Base-by-base conservation (phyloP, 768 basidiomycete species). In the Pleurotus sapidus region DNA sequence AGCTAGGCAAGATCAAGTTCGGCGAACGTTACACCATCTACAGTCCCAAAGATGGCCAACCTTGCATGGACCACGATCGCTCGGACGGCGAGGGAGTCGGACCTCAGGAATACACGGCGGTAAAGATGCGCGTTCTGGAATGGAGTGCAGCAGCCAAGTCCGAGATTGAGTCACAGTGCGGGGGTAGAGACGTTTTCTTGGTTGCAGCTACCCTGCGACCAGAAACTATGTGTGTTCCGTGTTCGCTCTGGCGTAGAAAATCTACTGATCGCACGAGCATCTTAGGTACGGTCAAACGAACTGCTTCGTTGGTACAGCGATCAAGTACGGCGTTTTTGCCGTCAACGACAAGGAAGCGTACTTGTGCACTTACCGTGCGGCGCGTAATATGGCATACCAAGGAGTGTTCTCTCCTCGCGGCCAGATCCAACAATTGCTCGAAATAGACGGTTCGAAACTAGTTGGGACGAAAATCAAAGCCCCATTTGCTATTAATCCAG, bases 41-140 rank as follows among this genome's bases (percentile, higher is more conserved):
- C 81, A 95, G 93, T 61, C 94, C 95, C 2, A 98, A 98, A 72
- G 97, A 99, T 64, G 95, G 95, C 2, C 97, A 98, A 68, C 96
- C 97, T 0, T 99, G 97, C 68, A 98, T 99, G 97, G 97, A 99
- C 72, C 97, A 99, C 75, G 97, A 99, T 71, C 89, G 97, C 57
- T 83, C 86, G 51, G 93, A 93, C 58, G 97, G 97, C 42, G 97
- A 99, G 73, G 96, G 89, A 47, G 77, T 94, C 56, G 93, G 93
- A 5, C 97, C 97, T 3, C 93, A 95, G 66, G 96, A 98, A 68
- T 98, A 98, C 74, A 92, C 95, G 17, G 89, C 79, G 17, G 73
- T 98, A 71, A 98, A 97, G 77, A 93, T 98, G 91, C 86, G 92
- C 72, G 94, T 98, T 2, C 74, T 87, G 12, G 77, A 91, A 58